Evolutionary conservation across 2,329 filamentous ascomycete genomes (phyloP), one percentile per base, ranked within the genome.

Genomic region (Fusarium sp.): DNA sequence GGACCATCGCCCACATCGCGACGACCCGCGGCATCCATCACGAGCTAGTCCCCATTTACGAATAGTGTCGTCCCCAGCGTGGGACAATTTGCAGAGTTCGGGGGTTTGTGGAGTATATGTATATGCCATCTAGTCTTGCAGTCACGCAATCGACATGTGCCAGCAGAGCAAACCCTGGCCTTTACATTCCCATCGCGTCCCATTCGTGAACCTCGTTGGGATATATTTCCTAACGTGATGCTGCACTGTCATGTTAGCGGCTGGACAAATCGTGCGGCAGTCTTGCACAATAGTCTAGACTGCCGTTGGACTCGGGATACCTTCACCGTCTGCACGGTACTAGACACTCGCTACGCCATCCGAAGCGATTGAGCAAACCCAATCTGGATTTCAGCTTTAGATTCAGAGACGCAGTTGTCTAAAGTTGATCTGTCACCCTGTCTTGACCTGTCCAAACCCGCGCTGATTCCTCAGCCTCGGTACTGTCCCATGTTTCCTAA

Each of bases 81-180:
- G 40, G 35, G 25, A 29, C 40, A 35, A 35, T 50, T 45, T 33
- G 68, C 58, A 54, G 66, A 58, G 45, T 64, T 52, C 8, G 22
- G 22, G 14, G 42, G 22, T 6, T 47, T 47, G 42, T 70, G 52
- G 68, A 61, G 66, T 42, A 42, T 60, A 65, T 70, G 66, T 42
- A 42, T 60, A 65, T 70, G 68, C 60, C 68, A 70, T 70, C 66
- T 36, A 40, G 58, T 52, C 40, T 56, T 14, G 6, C 35, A 63
- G 68, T 70, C 66, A 70, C 66, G 68, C 68, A 70, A 70, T 70
- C 63, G 68, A 69, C 68, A 27, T 65, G 33, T 38, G 33, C 14
- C 5, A 20, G 31, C 16, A 35, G 29, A 13, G 16, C n/a, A 29
- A 27, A 7, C 27, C 57, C 22, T n/a, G 7, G 25, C n/a, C 27